These are phyloP conservation scores for Colletotrichum plurivorum DNA, from an alignment of 2,329 filamentous ascomycete species.

Conservation along the genomic window DNA sequence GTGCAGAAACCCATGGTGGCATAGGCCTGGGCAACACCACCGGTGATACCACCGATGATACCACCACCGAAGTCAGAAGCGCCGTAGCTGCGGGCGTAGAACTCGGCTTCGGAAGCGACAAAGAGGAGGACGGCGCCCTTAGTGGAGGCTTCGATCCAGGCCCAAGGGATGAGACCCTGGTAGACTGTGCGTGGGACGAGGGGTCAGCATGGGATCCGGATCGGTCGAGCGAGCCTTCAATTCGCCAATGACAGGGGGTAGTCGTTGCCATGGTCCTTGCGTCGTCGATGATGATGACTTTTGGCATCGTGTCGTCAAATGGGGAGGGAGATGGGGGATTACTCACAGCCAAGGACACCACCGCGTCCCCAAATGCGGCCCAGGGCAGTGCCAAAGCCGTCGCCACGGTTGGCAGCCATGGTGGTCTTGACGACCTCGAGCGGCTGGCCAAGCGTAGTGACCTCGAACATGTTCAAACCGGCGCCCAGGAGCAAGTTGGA, in stretches of 20 bases:
- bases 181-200: constrained; percentile 77
- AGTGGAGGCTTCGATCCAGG: constrained; percentile 99
- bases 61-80: constrained; percentile 90
- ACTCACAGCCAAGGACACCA: constrained; percentile 93
- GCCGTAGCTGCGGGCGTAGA: constrained; percentile 86
- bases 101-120: constrained; percentile 98
- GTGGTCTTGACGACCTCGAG: constrained; percentile 99
- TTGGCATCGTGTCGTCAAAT: neutral
- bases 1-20: constrained; percentile 99
- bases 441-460: constrained; percentile 79
- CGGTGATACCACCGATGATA: constrained; percentile 91
- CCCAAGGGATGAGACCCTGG: constrained; percentile 99
- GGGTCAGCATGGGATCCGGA: constrained; percentile 43
- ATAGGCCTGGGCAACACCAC: constrained; percentile 97
- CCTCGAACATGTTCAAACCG: constrained; percentile 96
- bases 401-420: constrained; percentile 96
- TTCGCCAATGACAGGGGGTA: too few relatives aligned
- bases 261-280: neutral
- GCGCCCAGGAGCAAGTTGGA: constrained; percentile 96
- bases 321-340: constrained; percentile 28
- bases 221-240: too few relatives aligned
- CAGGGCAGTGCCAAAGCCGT: constrained; percentile 87
- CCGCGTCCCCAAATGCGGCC: constrained; percentile 93
- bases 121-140: constrained; percentile 99
- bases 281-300: neutral